phyloP scores from a whole-genome alignment of 495 filamentous ascomycete genomes.

The Aspergillus steynii region DNA sequence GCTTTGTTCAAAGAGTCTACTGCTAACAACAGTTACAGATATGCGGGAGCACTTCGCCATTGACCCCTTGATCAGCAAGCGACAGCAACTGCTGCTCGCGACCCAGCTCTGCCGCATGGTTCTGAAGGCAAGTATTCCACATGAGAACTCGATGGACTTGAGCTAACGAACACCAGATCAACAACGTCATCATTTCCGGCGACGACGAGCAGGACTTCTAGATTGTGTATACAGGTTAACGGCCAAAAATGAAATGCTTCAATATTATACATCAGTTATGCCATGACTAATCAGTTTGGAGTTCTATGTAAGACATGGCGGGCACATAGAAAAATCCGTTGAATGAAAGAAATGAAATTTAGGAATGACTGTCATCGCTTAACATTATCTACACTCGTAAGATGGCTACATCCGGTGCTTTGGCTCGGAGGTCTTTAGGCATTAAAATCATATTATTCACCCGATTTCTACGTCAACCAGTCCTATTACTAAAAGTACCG shows the following conservation, averaged over 20 bases:
- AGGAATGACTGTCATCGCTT: background rate
- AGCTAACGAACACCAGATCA: constrained; percentile 50
- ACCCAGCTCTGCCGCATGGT: constrained; percentile 99
- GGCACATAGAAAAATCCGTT: constrained; percentile 10
- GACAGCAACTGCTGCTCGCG: constrained; percentile 91
- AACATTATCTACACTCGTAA: no score
- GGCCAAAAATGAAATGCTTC: constrained; percentile 21
- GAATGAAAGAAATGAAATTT: constrained; percentile 15
- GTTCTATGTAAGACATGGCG: constrained; percentile 10
- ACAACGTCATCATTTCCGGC: constrained; percentile 95
- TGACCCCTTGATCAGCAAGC: constrained; percentile 95
- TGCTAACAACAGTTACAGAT: constrained; percentile 47
- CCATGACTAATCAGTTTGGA: constrained; percentile 9
- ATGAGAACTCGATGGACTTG: background rate
- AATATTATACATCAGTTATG: constrained; percentile 10
- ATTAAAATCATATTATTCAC: no score
- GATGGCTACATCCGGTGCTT: no score
- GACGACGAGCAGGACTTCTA: constrained; percentile 92
- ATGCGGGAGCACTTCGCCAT: constrained; percentile 98
- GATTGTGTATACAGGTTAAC: constrained; percentile 31
- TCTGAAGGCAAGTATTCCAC: constrained; percentile 71
- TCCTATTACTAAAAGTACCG: no score
- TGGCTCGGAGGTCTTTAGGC: no score
- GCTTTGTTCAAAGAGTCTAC: background rate
- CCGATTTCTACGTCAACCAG: no score